Conservation (phyloP, 441 rosid genomes). For the Codiaeum variegatum region DNA sequence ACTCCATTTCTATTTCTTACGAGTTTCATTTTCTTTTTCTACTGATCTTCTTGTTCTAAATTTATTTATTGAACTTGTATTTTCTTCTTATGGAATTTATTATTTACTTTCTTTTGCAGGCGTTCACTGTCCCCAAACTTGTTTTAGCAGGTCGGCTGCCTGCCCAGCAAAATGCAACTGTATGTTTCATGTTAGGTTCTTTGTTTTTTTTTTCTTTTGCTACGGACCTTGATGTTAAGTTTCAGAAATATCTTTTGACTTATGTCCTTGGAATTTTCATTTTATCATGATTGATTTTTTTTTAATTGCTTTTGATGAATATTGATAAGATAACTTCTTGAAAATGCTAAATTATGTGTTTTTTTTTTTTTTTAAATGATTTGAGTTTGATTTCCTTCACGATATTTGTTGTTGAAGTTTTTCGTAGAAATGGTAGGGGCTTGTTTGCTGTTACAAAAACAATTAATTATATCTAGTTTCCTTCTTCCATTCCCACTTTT, state of each 20-base stretch:
- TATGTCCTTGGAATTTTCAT: neutral
- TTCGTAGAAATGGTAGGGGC: neutral
- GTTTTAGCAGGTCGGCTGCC: conserved; percentile 98
- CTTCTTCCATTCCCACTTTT: neutral
- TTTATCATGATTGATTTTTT: neutral
- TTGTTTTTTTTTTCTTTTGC: neutral
- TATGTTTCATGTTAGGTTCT: conserved; percentile 44
- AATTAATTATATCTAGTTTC: neutral
- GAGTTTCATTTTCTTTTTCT: neutral
- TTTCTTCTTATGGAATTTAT: conserved; percentile 23
- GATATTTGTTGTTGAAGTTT: neutral
- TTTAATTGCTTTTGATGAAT: neutral
- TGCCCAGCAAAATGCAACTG: conserved; percentile 99
- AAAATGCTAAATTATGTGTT: neutral
- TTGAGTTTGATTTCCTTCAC: neutral
- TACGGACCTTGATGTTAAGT: neutral
- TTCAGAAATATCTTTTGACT: neutral
- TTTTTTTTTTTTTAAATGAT: neutral
- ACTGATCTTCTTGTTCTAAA: neutral
- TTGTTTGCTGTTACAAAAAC: neutral
- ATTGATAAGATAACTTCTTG: neutral
- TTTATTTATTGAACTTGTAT: conserved; percentile 23
- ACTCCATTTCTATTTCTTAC: conserved; percentile 10
- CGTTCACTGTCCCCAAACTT: conserved; percentile 96
- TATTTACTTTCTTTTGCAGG: conserved; percentile 42